Base-by-base conservation (phyloP, 306 rosid genomes). In the Vigna reflexopilosa region DNA sequence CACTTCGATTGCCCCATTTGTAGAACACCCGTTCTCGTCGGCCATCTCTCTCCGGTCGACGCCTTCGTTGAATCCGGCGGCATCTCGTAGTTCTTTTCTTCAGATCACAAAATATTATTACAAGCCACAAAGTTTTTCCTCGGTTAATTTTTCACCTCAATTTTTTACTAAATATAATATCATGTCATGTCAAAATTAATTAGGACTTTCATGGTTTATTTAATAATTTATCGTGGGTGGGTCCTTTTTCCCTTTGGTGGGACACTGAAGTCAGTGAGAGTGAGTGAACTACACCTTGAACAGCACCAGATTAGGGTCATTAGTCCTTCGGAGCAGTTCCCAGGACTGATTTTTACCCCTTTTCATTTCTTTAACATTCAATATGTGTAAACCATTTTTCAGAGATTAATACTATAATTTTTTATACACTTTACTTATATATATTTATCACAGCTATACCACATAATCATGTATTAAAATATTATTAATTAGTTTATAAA, bases 1-100 rank as follows among this genome's bases (percentile, higher is more conserved):
- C 99, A 93, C 87, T 85, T 81, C 9, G 99, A 96, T 61, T 96
- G 98, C 72, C 98, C 99, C 1, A 82, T 96, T 80, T 96, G 99
- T 69, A 88, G 99, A 12, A 57, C 98, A 5, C 91, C 97, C 1
- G 87, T 77, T 2, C 70, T 26, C 4, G 24, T 0, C 2, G 20
- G 11, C 32, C 32, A 30, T 12, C 7, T 28, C 1, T 59, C 3
- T 28, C 36, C 90, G 5, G 55, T 55, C 70, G 80, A 65, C 19
- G 87, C 30, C 45, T 45, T 68, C 56, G 68, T 68, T 36, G 80
- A 44, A 52, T 61, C 87, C 20, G 42, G 17, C 28, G 63, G 9
- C 56, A 13, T 24, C 72, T 16, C 17, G 1, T 34, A 11, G 3
- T 67, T 19, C 7, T 4, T 52, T 67, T 19, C 7, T 4, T 52